Percentiles rank a stretch among this genome's conserved stretches.
Evolutionary conservation across 345 rosid species (phyloP).

Genomic region (Eucalyptus pauciflora): DNA sequence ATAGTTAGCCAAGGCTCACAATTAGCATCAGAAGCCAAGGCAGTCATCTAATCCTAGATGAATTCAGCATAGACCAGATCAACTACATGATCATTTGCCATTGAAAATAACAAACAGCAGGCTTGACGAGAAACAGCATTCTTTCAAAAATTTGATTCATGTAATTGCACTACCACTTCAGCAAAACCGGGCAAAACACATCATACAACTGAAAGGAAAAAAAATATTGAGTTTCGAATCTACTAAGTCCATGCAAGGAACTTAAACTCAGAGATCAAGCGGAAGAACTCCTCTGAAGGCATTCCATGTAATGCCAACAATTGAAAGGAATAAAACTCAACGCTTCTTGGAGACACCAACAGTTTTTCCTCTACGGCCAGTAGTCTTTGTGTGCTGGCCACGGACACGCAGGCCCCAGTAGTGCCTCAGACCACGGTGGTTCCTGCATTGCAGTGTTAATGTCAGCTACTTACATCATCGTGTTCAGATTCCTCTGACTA

Average conservation of each 20-base stretch:
- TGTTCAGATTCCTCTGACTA: not conserved
- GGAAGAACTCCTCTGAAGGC: not conserved
- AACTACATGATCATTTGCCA: not conserved
- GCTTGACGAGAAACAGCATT: not conserved
- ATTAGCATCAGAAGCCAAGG: not conserved
- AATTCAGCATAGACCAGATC: not conserved
- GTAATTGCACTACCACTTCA: not conserved
- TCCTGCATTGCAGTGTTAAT: conserved; percentile 22
- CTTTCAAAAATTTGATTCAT: not conserved
- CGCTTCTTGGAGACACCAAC: conserved; percentile 94
- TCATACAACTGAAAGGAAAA: not conserved
- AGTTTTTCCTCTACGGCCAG: conserved; percentile 91
- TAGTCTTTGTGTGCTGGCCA: conserved; percentile 97
- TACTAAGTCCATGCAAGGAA: not conserved
- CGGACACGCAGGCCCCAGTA: conserved; percentile 98
- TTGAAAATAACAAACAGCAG: not conserved
- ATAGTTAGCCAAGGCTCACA: not conserved
- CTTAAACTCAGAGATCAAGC: not conserved
- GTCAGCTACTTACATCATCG: not conserved
- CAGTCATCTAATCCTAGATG: not conserved
- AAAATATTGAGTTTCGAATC: not conserved
- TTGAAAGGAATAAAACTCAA: not conserved
- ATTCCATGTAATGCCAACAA: not conserved
- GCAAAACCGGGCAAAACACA: not conserved
- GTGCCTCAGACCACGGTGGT: conserved; percentile 96